Percentiles rank a stretch among this genome's conserved stretches.
phyloP scores from a whole-genome alignment of 768 basidiomycete species.

The Russula vinacea region DNA sequence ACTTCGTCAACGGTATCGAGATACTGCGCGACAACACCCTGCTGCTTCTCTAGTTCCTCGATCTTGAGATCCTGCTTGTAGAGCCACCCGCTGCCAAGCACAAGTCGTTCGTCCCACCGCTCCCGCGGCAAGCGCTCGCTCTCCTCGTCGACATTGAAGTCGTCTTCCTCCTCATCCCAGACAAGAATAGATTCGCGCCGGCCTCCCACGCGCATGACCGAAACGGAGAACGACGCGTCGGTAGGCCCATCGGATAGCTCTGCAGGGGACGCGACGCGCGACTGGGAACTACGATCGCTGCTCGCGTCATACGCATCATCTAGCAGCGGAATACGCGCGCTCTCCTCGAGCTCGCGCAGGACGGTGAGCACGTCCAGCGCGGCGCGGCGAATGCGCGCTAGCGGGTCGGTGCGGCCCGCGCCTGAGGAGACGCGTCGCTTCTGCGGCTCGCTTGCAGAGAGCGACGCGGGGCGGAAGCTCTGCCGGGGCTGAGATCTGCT shows the following conservation, averaged over 20 bases:
- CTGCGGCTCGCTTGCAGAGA: conserved; percentile 37
- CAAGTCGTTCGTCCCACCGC: conserved; percentile 77
- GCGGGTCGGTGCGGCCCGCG: conserved; percentile 50
- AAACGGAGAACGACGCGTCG: conserved; percentile 65
- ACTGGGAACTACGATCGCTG: conserved; percentile 53
- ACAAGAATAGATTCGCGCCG: conserved; percentile 64
- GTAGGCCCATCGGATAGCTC: conserved; percentile 36
- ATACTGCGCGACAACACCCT: conserved; percentile 55
- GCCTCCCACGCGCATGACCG: conserved; percentile 66
- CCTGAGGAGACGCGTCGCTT: conserved; percentile 39
- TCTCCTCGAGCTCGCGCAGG: conserved; percentile 79
- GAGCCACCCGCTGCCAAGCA: conserved; percentile 79
- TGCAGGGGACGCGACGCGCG: conserved; percentile 47
- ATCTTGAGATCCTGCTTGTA: conserved; percentile 65
- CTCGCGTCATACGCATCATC: conserved; percentile 83
- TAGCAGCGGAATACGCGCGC: conserved; percentile 65
- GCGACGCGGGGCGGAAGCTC: conserved; percentile 54
- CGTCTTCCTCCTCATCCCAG: conserved; percentile 68
- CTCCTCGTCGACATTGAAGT: conserved; percentile 48
- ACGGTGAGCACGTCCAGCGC: conserved; percentile 82
- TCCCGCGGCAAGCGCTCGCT: conserved; percentile 52
- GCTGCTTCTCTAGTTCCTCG: conserved; percentile 54
- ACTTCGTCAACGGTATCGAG: conserved; percentile 78
- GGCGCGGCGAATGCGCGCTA: conserved; percentile 66
- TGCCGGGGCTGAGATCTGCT: conserved; percentile 35